Evolutionary conservation across 2,329 filamentous ascomycete species (phyloP), one percentile per base, ranked within the genome.

Genomic region (Apiospora kogelbergensis): DNA sequence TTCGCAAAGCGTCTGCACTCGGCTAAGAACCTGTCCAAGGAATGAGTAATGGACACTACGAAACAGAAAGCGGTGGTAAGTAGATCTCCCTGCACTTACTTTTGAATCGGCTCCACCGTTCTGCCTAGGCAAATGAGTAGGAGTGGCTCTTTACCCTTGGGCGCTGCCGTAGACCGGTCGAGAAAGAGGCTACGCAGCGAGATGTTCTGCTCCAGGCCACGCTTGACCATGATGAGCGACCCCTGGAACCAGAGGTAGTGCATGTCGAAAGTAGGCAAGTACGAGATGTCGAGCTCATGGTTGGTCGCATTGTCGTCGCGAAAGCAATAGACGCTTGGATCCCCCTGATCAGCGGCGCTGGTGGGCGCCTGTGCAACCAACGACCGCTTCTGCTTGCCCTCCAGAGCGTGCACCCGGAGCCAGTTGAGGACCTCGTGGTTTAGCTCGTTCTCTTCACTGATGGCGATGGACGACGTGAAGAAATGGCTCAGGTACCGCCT

Each of bases 341-440:
- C 4, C 22, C 3, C 13, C 2, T 1, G 22, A 9, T 2, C 2
- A 13, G 7, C 1, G 22, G n/a, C 9, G 11, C 2, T 20, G 17
- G 26, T 20, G 40, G 40, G 40, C 11, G n/a, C 24, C 37, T n/a
- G 10, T 2, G 63, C 63, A n/a, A 30, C 0, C 37, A 65, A 22
- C n/a, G 24, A 17, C 1, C 63, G n/a, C 20, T 9, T 24, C 63
- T 65, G 37, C 37, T 44, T 26, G 15, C 41, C 11, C n/a, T 65
- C 63, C 13, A 65, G 63, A 11, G 41, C 41, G 37, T 65, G 24
- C 37, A 11, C 40, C n/a, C 37, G 9, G 37, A 65, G 63, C 63
- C 63, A 65, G 63, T 42, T 17, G 40, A 65, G 17, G 11, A 65
- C 63, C 40, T 65, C 63, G 63, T 40, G 37, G 63, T 65, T 65